Conservation (phyloP, 176 grass and related monocot species). For the Aegilops speltoides region DNA sequence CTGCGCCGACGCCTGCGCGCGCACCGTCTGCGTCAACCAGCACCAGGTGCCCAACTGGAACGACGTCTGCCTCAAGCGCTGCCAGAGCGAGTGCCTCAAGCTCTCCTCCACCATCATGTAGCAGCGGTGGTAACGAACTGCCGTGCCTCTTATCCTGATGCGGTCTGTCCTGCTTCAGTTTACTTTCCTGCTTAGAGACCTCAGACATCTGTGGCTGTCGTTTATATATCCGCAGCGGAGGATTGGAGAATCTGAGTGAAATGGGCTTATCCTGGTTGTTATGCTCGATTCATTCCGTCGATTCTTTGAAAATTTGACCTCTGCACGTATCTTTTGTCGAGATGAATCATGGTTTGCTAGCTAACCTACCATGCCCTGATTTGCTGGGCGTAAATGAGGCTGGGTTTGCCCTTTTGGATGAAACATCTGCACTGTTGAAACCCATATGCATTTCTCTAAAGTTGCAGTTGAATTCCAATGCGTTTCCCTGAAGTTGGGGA, state of each 20-base stretch:
- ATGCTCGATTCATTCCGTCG: neutral
- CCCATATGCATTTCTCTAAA: neutral
- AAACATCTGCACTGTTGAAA: neutral
- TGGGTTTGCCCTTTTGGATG: neutral
- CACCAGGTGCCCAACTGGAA: slow-evolving; percentile 97
- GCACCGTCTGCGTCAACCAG: slow-evolving; percentile 92
- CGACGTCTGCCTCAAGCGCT: slow-evolving; percentile 85
- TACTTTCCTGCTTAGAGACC: neutral
- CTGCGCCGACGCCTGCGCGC: slow-evolving; percentile 81
- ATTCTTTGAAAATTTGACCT: neutral
- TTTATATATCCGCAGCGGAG: neutral
- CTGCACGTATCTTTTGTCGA: neutral
- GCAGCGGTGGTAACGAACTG: neutral
- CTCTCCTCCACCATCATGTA: slow-evolving; percentile 64
- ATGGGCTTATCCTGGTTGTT: neutral
- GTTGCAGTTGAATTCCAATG: too few relatives aligned
- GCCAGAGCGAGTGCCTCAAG: slow-evolving; percentile 90
- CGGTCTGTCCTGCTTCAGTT: neutral
- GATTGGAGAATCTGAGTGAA: neutral
- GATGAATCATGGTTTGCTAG: neutral
- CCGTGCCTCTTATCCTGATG: neutral
- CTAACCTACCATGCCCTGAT: neutral
- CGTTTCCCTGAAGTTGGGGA: neutral
- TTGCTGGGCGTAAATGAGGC: neutral
- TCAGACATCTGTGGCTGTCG: slow-evolving; percentile 6